Conservation (phyloP, 2,329 filamentous ascomycete genomes). For the Colletotrichum sp. region DNA sequence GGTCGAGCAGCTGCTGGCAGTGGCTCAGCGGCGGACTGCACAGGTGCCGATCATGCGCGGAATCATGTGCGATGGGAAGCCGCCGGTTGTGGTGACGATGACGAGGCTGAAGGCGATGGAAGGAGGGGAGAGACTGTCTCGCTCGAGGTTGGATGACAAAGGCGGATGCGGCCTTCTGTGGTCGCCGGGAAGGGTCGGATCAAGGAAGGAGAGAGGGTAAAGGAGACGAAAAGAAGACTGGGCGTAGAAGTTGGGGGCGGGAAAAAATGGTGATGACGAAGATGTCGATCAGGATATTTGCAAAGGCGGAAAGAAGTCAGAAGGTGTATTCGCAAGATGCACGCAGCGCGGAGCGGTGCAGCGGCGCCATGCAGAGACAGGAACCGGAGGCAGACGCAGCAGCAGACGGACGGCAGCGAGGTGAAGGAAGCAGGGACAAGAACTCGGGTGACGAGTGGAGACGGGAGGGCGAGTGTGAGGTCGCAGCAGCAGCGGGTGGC, state of each 20-base stretch:
- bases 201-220: neutral
- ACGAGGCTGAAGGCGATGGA: neutral
- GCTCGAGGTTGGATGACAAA: neutral
- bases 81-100: neutral
- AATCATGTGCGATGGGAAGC: slow-evolving; percentile 2
- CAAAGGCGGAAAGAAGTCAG: neutral
- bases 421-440: neutral
- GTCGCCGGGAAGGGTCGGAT: neutral
- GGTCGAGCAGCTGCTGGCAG: slow-evolving; percentile 8
- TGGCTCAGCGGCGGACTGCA: slow-evolving; percentile 17
- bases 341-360: slow-evolving; percentile 6
- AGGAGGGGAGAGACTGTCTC: neutral
- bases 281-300: neutral
- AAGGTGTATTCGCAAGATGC: neutral
- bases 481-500: neutral
- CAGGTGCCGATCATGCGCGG: slow-evolving; percentile 4
- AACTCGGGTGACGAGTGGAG: neutral
- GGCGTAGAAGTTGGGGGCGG: neutral
- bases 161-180: neutral
- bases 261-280: neutral
- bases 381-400: neutral
- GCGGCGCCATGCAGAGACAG: slow-evolving; percentile 9
- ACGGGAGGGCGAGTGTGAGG: neutral
- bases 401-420: neutral
- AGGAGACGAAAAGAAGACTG: neutral